Evolutionary conservation across 2,329 filamentous ascomycete genomes (phyloP).

Genomic region (Microsporum ferrugineum): DNA sequence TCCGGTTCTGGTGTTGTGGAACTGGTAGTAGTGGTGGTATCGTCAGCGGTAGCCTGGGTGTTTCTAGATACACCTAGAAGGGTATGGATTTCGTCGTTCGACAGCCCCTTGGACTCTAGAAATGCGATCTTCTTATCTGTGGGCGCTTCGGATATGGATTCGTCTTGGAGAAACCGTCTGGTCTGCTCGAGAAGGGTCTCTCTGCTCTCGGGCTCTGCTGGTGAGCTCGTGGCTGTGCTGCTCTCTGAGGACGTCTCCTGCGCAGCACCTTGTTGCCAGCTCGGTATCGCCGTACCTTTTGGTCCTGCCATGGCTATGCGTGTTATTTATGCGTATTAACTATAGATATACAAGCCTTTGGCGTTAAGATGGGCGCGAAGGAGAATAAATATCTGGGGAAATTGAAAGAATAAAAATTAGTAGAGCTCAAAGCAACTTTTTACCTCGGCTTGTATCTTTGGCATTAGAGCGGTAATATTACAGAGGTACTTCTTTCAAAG

Average conservation of each 20-base stretch:
- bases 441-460: neutral
- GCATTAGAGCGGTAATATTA: neutral
- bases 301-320: constrained; percentile 3
- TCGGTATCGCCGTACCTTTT: constrained; percentile 28
- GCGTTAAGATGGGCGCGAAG: too few relatives aligned
- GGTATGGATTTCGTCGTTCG: constrained; percentile 53
- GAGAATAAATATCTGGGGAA: neutral
- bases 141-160: constrained; percentile 56
- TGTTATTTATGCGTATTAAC: neutral
- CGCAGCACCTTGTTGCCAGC: constrained; percentile 26
- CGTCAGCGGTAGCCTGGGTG: constrained; percentile 18
- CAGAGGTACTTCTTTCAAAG: neutral
- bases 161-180: constrained; percentile 62
- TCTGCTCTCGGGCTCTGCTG: constrained; percentile 14
- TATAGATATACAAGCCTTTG: too few relatives aligned
- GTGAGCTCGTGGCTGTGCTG: constrained; percentile 1
- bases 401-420: neutral
- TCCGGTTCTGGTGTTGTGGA: constrained; percentile 4
- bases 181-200: constrained; percentile 53
- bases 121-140: constrained; percentile 65
- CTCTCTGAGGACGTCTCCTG: constrained; percentile 12
- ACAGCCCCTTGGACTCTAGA: constrained; percentile 63
- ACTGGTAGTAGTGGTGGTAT: neutral
- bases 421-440: neutral
- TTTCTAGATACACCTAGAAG: constrained; percentile 44